Conservation (phyloP, 1,284 basidiomycete species). For the Ganoderma meredithae region DNA sequence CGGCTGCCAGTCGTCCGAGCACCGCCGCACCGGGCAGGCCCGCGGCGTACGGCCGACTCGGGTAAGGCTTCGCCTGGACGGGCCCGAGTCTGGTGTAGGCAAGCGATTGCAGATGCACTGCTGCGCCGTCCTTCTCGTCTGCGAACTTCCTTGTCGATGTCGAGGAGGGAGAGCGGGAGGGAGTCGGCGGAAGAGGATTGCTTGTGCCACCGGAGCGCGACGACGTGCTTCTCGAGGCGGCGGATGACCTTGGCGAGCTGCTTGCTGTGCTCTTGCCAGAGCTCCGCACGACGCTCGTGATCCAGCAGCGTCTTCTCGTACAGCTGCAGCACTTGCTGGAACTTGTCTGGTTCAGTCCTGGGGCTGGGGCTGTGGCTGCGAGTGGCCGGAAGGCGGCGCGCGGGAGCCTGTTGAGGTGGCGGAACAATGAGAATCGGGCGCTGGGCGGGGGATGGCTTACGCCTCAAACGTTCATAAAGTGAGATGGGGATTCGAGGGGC, state of each 20-base stretch:
- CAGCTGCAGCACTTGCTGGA: not conserved
- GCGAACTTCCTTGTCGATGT: not conserved
- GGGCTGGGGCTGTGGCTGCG: not conserved
- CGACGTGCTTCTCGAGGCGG: conserved; percentile 5
- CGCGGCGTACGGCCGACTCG: not conserved
- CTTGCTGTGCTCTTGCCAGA: conserved; percentile 7
- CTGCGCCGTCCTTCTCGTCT: not conserved
- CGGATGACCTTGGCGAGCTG: not conserved
- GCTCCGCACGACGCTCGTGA: not conserved
- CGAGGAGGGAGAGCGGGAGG: not conserved
- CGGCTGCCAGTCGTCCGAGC: conserved; percentile 26
- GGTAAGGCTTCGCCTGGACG: conserved; percentile 7
- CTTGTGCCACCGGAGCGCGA: not conserved
- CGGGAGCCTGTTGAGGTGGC: no score
- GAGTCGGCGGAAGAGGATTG: not conserved
- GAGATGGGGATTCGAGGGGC: no score
- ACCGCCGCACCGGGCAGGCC: not conserved
- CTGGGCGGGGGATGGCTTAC: not conserved
- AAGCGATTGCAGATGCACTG: not conserved
- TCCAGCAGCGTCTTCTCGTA: not conserved
- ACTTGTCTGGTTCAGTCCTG: not conserved
- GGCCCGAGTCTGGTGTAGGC: not conserved
- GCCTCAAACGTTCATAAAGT: no score
- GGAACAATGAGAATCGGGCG: not conserved
- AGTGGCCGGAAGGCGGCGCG: not conserved